Base-by-base conservation (phyloP, 2,329 filamentous ascomycete species). In the Penicillium griseofulvum region DNA sequence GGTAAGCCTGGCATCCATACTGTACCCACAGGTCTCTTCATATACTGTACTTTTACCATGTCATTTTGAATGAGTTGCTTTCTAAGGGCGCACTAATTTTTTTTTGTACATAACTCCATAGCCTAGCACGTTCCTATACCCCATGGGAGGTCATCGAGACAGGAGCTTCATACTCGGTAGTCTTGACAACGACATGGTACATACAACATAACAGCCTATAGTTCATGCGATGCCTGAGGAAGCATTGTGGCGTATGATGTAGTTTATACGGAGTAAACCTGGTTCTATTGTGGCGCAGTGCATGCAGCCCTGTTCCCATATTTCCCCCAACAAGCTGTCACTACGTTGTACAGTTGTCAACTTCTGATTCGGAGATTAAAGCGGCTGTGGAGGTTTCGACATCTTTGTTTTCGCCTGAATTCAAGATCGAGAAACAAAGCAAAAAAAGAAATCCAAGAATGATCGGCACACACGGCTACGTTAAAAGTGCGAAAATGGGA, bases 261-360 rank as follows among this genome's bases (percentile, higher is more conserved):
- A 33, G 12, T 16, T 7, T 31, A 44, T 44, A n/a, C n/a, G n/a
- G 33, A 10, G 9, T 43, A 29, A 49, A 42, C 28, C 11, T 43
- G 48, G 4, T 26, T 41, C 26, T 34, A 7, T 10, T 34, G 50
- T 48, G 50, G 50, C 50, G 50, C 43, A 53, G 50, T 53, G 28
- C 50, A 28, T 53, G 28, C 42, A 48, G 42, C n/a, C n/a, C n/a
- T n/a, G 11, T 37, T 24, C n/a, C 43, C 50, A 26, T 38, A 11
- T 24, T 48, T 16, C 22, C 17, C 7, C 50, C 34, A 52, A 48
- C 17, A 47, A 26, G 26, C 11, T 38, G 28, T 19, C 4, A 16
- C 10, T 46, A 39, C 33, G 24, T n/a, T 26, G 17, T 33, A 48
- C 50, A 52, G 12, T 11, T 47, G 42, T 38, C 50, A 39, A 10